Percentiles rank a stretch among this genome's conserved stretches.
phyloP scores from a whole-genome alignment of 306 rosid species.

The Ormosia semicastrata region DNA sequence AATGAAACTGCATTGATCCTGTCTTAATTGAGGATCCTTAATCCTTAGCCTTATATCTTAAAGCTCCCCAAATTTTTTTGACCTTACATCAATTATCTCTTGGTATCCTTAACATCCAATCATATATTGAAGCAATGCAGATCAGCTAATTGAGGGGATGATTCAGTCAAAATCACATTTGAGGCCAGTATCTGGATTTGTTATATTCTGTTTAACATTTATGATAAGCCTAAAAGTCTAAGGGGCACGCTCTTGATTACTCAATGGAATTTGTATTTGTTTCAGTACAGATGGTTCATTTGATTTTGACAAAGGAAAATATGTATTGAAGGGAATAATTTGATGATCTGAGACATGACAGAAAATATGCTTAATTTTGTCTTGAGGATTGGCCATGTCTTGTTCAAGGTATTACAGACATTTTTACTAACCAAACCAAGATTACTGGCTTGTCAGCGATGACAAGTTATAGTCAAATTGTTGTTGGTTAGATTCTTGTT shows the following conservation, averaged over 20 bases:
- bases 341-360: neutral
- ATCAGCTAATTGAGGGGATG: neutral
- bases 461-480: neutral
- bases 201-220: neutral
- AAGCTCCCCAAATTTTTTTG: neutral
- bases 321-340: neutral
- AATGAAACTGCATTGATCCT: neutral
- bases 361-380: neutral
- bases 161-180: neutral
- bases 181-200: conserved; percentile 5
- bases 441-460: neutral
- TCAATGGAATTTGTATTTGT: neutral
- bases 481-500: neutral
- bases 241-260: neutral
- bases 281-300: neutral
- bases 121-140: conserved; percentile 7
- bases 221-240: neutral
- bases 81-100: neutral
- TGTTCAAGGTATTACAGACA: neutral
- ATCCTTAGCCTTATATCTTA: neutral
- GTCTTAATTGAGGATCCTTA: neutral
- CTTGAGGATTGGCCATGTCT: neutral
- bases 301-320: neutral
- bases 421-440: neutral
- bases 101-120: neutral